Percentiles rank a stretch among this genome's conserved stretches.
Evolutionary conservation across 1,139 yeast genomes (phyloP).

Genomic region (Hansenula anomala): DNA sequence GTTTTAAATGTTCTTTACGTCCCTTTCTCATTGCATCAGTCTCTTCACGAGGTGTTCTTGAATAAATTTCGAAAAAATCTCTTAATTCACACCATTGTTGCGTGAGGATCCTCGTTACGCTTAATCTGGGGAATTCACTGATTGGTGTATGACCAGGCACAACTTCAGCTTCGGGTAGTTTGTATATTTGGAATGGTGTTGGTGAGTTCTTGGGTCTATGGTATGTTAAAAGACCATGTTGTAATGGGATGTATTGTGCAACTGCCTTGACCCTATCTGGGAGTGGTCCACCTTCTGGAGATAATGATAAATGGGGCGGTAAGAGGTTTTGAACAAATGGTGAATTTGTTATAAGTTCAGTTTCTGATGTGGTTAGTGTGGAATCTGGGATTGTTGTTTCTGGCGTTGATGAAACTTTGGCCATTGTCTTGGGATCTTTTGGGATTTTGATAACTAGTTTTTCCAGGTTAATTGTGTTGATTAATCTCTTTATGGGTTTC

Average conservation of each 20-base stretch:
- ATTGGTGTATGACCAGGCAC: neutral
- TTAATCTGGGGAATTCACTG: constrained; percentile 29
- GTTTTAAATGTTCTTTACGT: constrained; percentile 32
- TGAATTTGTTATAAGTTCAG: neutral
- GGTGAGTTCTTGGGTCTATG: constrained; percentile 1
- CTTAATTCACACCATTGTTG: constrained; percentile 51
- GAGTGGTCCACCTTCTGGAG: neutral
- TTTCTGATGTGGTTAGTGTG: constrained; percentile 7
- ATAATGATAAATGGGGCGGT: too few relatives aligned
- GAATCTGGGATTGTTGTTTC: neutral
- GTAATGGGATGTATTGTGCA: constrained; percentile 4
- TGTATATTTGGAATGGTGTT: constrained; percentile 7
- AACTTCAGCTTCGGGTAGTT: neutral
- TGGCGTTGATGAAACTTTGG: neutral
- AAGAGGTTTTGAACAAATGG: neutral
- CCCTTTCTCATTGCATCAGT: constrained; percentile 37
- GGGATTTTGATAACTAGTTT: neutral
- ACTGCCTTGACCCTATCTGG: neutral
- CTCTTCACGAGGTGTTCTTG: constrained; percentile 30
- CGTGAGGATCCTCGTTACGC: constrained; percentile 44
- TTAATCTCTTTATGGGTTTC: neutral
- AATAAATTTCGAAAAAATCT: constrained; percentile 38
- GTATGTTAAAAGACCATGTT: neutral
- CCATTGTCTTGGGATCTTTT: neutral
- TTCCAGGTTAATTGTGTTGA: neutral